Evolutionary conservation across 495 filamentous ascomycete genomes (phyloP), one percentile per base, ranked within the genome.

Genomic region (Penicillium ucsense): DNA sequence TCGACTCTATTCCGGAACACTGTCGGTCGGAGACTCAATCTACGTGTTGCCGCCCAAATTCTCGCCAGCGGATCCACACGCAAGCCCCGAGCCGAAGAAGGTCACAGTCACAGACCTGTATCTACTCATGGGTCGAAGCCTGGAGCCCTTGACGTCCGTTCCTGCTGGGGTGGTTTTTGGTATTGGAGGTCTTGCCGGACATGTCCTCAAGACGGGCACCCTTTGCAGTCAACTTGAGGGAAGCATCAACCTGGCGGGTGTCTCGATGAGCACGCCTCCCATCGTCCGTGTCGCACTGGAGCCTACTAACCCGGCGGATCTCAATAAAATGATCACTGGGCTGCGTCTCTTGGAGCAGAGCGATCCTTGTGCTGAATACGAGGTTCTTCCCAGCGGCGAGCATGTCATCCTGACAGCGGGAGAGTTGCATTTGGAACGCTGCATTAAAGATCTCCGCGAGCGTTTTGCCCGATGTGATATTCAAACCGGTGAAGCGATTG

Each of bases 261-360:
- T 90, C 11, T 85, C 78, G 41, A 77, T 89, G 57, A 80, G 76
- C 31, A 82, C 81, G 7, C 79, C 85, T 12, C 94, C 92, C 4
- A 99, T 99, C 45, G 94, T 97, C 4, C 85, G 92, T 43, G 92
- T 99, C 3, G 89, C 92, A 2, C 72, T 99, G 4, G 94, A 97
- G 59, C 92, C 92, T 0, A 81, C 76, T 34, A 89, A 89, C 55
- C 92, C 94, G 0, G 80, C 77, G 33, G 88, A 99, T 57, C 70
- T 99, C 35, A 79, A 86, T 56, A 95, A 92, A 66, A 91, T 99
- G 90, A 86, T 99, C 40, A 75, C 76, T 8, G 92, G 92, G 0
- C 74, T 97, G 44, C 79, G 84, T 47, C 70, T 99, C 41, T 83
- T 99, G 6, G 89, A 94, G 47, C 88, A 95, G 60, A 92, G 88